Conservation (phyloP, 768 basidiomycete species). For the Chlorophyllum brunneum region DNA sequence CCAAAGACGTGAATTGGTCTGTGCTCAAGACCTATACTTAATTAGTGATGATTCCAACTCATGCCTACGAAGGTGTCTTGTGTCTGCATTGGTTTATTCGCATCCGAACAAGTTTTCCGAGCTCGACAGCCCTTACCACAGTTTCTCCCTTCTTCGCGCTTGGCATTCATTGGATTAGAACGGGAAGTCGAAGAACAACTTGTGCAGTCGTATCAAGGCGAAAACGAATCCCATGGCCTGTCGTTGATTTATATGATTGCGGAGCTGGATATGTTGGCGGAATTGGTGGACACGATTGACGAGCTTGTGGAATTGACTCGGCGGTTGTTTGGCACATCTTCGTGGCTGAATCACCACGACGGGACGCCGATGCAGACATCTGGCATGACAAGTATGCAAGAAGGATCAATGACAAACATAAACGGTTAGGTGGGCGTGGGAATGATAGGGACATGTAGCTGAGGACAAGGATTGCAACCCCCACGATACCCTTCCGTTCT, state of each 20-base stretch:
- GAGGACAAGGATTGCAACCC: background rate
- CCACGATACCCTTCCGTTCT: constrained; percentile 6
- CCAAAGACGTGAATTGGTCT: constrained; percentile 37
- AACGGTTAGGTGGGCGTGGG: background rate
- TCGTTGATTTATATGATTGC: constrained; percentile 39
- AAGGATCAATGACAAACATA: background rate
- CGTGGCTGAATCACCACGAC: constrained; percentile 29
- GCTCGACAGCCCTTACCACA: constrained; percentile 45
- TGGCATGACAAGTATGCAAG: constrained; percentile 8
- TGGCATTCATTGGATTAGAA: constrained; percentile 34
- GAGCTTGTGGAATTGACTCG: constrained; percentile 35
- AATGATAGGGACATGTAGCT: background rate
- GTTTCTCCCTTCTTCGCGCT: constrained; percentile 42
- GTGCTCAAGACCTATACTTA: background rate
- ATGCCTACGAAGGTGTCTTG: constrained; percentile 34
- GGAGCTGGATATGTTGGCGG: constrained; percentile 36
- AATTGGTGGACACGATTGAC: constrained; percentile 40
- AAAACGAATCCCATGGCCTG: constrained; percentile 29
- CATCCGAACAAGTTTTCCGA: constrained; percentile 44
- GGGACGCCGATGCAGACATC: constrained; percentile 8
- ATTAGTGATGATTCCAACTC: background rate
- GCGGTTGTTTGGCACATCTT: constrained; percentile 39
- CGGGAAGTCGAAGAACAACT: constrained; percentile 31
- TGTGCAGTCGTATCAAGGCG: constrained; percentile 14
- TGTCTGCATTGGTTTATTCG: constrained; percentile 44